Base-by-base conservation (phyloP, 108 stramenopile species). In the Cyclotella kingstonii region DNA sequence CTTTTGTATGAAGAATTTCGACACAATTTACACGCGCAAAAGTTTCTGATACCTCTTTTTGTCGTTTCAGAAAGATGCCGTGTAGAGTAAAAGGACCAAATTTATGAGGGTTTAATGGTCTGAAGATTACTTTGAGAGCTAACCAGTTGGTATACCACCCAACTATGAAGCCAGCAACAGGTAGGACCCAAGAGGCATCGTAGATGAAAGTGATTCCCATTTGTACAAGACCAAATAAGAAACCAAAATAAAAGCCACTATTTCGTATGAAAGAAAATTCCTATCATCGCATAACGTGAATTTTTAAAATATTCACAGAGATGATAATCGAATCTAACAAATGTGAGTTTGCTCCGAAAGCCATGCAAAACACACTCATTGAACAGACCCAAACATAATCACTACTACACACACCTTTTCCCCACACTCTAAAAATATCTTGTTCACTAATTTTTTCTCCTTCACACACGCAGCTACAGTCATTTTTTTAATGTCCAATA, bases 381-480 rank as follows among this genome's bases (percentile, higher is more conserved):
- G 11, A 11, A 9, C 36, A 9, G 7, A 9, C 11, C 36, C 36
- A 9, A 36, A 11, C 36, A 36, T 36, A 7, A 36, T 4, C 11
- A 5, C 11, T 15, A 18, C 4, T 38, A 14, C 52, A 31, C 59
- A 19, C 45, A 60, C 59, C 59, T 90, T 87, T 5, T 91, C 94
- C 25, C 95, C 95, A 56, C 90, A 91, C 63, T 94, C 87, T 77
- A 89, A 78, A 74, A 98, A 98, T 22, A 96, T 84, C 47, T 89
- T 81, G 56, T 91, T 89, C 53, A 95, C 78, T 52, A 98, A 73
- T 53, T 77, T 78, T 63, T 93, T 93, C 66, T 96, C 87, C 42
- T 72, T 69, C 22, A 94, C 85, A 66, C 96, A 87, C 4, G 89
- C 84, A 9, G 43, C 50, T 2, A 98, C 90, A 11, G 83, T 84